phyloP scores from a whole-genome alignment of 148 eudicot genomes.

The Drosera capensis region DNA sequence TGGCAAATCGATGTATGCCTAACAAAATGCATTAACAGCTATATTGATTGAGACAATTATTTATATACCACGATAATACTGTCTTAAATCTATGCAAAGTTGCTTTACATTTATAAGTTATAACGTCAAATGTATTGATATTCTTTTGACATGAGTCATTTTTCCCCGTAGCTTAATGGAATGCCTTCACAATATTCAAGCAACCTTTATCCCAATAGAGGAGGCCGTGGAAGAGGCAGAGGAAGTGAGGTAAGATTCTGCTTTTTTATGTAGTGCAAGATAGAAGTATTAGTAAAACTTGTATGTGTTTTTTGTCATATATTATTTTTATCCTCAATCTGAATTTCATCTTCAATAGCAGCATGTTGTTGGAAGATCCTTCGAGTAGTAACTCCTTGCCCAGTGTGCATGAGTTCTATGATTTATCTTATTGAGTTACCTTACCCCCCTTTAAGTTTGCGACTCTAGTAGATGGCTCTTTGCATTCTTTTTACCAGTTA shows the following conservation, averaged over 20 bases:
- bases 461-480: background rate
- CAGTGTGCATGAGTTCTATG: too few species aligned
- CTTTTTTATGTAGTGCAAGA: background rate
- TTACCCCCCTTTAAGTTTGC: too few species aligned
- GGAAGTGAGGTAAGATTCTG: conserved; percentile 24
- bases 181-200: conserved; percentile 17
- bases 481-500: background rate
- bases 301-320: background rate
- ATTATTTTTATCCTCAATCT: background rate
- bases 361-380: background rate
- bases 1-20: too few species aligned
- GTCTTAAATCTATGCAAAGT: too few species aligned
- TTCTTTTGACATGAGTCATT: background rate
- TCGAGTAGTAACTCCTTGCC: background rate
- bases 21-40: too few species aligned
- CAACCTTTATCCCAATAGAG: conserved; percentile 13
- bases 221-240: conserved; percentile 31
- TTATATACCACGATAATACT: too few species aligned
- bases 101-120: too few species aligned
- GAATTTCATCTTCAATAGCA: background rate
- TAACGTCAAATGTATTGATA: background rate
- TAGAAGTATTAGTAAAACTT: background rate
- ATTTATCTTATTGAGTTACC: too few species aligned
- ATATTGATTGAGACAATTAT: too few species aligned
- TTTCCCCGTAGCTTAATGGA: conserved; percentile 22